Evolutionary conservation across 108 stramenopile genomes (phyloP), one percentile per base, ranked within the genome.

Genomic region (Epithemia pelagica): DNA sequence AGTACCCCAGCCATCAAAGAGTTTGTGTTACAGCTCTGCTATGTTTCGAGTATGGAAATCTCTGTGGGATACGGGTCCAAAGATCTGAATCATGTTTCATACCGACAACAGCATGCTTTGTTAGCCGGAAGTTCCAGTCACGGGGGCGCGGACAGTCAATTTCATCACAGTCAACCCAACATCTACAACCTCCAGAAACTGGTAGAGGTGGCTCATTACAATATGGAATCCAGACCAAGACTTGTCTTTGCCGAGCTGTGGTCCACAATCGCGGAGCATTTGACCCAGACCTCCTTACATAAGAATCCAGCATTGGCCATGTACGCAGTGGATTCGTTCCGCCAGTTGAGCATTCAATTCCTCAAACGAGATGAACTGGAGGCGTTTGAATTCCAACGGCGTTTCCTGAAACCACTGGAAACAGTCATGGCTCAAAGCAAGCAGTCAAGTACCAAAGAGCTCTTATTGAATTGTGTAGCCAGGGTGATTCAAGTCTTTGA

Each of bases 291-390:
- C 0, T 97, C 97, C 22, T 73, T 95, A 55, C 96, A 97, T 72
- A 68, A 77, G n/a, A 96, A 99, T 72, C 78, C 85, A 37, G 88
- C 90, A 20, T 86, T 98, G 28, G 95, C 97, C 20, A 95, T 94
- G 95, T 99, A 94, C 74, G 95, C 97, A 3, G 94, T 99, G 1
- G 99, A 99, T 83, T 94, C 96, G 0, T 86, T 99, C 51, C 87
- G 95, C 23, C 99, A 99, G 84, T 84, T 99, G 58, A 85, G 93
- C 51, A 76, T 96, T 61, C 96, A 98, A 77, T 99, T 96, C 70
- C 72, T 99, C 55, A 77, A 84, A 62, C 83, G 96, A 62, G 94
- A 94, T 51, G 99, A 99, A 70, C 79, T 96, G 20, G 84, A 84
- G 31, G 87, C 81, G 28, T 98, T 97, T 80, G 94, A 96, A 70